A percentile compares a stretch with the other conserved stretches of the same genome.
Evolutionary conservation across 257 asterid species (phyloP).

Genomic region (Capsicum rhomboideum): DNA sequence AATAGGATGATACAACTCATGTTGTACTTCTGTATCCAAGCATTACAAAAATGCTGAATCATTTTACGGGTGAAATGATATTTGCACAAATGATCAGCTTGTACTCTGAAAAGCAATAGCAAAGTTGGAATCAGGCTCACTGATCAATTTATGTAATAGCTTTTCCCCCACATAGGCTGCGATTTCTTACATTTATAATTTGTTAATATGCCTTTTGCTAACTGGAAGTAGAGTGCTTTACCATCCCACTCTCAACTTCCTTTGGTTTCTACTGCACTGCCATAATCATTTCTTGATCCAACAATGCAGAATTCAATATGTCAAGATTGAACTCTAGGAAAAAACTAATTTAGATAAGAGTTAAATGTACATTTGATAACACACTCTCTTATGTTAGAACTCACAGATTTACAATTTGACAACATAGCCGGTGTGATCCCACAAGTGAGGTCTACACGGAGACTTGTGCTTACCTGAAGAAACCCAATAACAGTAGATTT

Average conservation of each 20-base stretch:
- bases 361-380: too few relatives aligned
- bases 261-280: neutral
- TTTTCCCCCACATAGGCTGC: rapidly evolving
- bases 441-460: too few relatives aligned
- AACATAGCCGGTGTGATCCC: too few relatives aligned
- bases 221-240: neutral
- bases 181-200: neutral
- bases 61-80: neutral
- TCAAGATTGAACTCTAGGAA: too few relatives aligned
- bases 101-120: too few relatives aligned
- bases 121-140: too few relatives aligned
- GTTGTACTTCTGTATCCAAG: neutral
- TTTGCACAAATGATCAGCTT: neutral
- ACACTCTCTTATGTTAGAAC: too few relatives aligned
- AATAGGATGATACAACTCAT: neutral
- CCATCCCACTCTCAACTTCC: neutral
- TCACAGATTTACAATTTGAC: too few relatives aligned
- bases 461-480: too few relatives aligned
- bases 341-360: too few relatives aligned
- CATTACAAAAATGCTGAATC: neutral
- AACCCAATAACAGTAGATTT: too few relatives aligned
- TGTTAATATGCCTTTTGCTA: neutral
- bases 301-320: neutral
- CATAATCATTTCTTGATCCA: neutral
- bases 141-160: too few relatives aligned